A percentile compares a stretch with the other conserved stretches of the same genome.
These are phyloP conservation scores for Mucor sp. DNA, from an alignment of 371 early-diverging fungal genomes.

Conservation along the genomic window DNA sequence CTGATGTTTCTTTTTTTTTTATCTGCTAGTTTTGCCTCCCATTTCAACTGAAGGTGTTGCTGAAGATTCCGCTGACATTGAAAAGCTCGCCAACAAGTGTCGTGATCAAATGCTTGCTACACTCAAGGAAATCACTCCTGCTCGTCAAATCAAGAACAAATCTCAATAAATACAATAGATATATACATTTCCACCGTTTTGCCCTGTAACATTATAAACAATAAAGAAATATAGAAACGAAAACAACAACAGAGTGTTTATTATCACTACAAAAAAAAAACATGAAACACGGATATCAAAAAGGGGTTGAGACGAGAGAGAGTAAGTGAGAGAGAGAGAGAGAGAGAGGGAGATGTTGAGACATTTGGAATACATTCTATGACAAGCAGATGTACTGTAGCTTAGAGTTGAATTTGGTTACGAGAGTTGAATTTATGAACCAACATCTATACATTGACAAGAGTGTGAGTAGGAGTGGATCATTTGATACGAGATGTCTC, in stretches of 20 bases:
- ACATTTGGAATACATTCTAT: not conserved
- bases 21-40: constrained; percentile 68
- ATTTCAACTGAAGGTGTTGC: constrained; percentile 66
- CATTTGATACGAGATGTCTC: not conserved
- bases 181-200: not conserved
- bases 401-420: constrained; percentile 53
- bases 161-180: constrained; percentile 18
- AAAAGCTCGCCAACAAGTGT: constrained; percentile 63
- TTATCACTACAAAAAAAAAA: not conserved
- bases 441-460: too few species aligned
- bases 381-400: not conserved
- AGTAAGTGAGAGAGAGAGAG: not conserved
- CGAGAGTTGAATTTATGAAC: constrained; percentile 55
- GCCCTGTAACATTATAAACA: not conserved
- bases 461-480: too few species aligned
- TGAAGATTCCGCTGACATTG: constrained; percentile 70
- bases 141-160: constrained; percentile 18
- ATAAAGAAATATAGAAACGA: not conserved
- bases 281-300: constrained; percentile 21
- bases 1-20: not conserved
- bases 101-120: constrained; percentile 76
- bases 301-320: not conserved
- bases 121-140: constrained; percentile 65
- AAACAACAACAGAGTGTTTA: not conserved
- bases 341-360: not conserved